Base-by-base conservation (phyloP, 148 eudicot genomes). In the Oxyria digyna region DNA sequence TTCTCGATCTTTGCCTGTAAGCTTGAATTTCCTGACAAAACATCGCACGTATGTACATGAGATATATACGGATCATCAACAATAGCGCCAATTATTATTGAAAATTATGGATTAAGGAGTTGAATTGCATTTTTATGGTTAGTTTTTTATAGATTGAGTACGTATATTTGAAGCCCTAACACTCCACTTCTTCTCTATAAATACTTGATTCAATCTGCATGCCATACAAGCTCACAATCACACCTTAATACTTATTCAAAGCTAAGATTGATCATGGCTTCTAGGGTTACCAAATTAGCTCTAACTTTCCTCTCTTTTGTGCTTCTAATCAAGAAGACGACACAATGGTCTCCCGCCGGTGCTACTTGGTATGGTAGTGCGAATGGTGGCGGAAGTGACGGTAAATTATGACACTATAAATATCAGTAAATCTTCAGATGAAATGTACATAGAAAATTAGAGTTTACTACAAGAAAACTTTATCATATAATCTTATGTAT, bases 381-480 rank as follows among this genome's bases (percentile, higher is more conserved):
- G 4, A 69, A 24, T 4, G 97, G 97, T 9, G 88, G 84, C 0
- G 97, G 97, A 80, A 78, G 80, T 24, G 80, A 78, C 69, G 92
- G 96, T 91, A 79, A 69, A 66, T 35, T 35, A 35, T 2, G 6
- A 35, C 38, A 6, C 38, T 35, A 35, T 35, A 2, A 35, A 35
- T 35, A 2, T 35, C 6, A 2, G 4, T 35, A 35, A 35, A 35
- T 2, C 38, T 2, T 6, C 6, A 35, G 6, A 46, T 18, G 38
- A n/a, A n/a, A 6, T 35, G 38, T 6, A 35, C 52, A n/a, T 9
- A n/a, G 11, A n/a, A 12, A 43, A 18, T 43, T 14, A 43, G n/a
- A 43, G 4, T 4, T 43, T 43, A 43, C 49, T n/a, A 14, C 3
- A 5, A 43, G 17, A 17, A 13, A 43, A 43, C 6, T 1, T 12